These are phyloP conservation scores for Globisporangium nagaii DNA, from an alignment of 352 stramenopile species.

Conservation along the genomic window DNA sequence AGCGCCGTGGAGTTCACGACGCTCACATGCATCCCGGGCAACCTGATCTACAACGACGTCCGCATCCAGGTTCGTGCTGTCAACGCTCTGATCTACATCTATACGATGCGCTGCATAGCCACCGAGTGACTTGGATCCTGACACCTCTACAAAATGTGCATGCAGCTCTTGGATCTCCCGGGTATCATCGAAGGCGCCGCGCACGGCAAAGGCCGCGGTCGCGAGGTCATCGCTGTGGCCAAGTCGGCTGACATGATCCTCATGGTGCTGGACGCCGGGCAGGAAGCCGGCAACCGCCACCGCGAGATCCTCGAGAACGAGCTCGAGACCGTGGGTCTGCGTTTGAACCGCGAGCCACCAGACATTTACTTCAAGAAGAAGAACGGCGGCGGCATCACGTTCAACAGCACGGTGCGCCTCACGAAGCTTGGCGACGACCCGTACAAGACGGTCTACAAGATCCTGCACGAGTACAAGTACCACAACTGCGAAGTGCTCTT, in stretches of 20 bases:
- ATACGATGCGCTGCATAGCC: too few species aligned
- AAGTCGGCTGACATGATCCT: constrained; percentile 98
- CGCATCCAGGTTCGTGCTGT: constrained; percentile 86
- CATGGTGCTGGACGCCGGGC: constrained; percentile 98
- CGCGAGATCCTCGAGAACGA: constrained; percentile 98
- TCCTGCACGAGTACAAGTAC: constrained; percentile 96
- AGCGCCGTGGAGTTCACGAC: constrained; percentile 98
- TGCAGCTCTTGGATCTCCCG: constrained; percentile 95
- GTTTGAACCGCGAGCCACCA: constrained; percentile 95
- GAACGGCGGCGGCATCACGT: constrained; percentile 92
- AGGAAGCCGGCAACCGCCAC: constrained; percentile 96
- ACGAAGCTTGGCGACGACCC: constrained; percentile 90
- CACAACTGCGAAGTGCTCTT: constrained; percentile 97
- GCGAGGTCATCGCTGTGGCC: constrained; percentile 98
- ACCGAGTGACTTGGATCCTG: too few species aligned
- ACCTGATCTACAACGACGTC: constrained; percentile 94
- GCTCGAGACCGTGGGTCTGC: constrained; percentile 97
- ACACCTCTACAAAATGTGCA: too few species aligned
- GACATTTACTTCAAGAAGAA: constrained; percentile 97
- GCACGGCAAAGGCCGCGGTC: constrained; percentile 95
- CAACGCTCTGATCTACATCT: too few species aligned
- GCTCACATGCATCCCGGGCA: constrained; percentile 97
- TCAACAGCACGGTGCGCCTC: constrained; percentile 94
- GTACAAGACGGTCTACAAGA: constrained; percentile 88
- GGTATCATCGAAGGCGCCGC: constrained; percentile 99